A percentile compares a stretch with the other conserved stretches of the same genome.
Conservation (phyloP, 176 grass and related monocot genomes). For the Avena sativa region DNA sequence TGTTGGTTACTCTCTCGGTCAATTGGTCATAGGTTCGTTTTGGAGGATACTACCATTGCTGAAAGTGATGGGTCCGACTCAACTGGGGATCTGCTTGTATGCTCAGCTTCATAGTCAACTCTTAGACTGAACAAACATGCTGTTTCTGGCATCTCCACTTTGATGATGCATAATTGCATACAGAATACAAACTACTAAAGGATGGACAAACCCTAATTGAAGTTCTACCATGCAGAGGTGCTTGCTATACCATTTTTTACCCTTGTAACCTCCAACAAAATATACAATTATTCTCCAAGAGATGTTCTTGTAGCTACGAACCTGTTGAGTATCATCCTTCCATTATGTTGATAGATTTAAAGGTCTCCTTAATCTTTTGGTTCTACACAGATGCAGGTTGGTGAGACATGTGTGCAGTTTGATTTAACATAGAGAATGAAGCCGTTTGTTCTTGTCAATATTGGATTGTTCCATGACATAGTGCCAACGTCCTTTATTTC, state of each 20-base stretch:
- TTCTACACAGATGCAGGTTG: constrained; percentile 30
- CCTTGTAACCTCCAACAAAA: constrained; percentile 25
- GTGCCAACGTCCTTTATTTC: neutral
- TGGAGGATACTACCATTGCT: constrained; percentile 36
- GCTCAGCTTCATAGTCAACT: constrained; percentile 60
- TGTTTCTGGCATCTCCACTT: constrained; percentile 27
- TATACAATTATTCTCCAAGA: constrained; percentile 6
- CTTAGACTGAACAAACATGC: constrained; percentile 30
- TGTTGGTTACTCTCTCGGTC: constrained; percentile 56
- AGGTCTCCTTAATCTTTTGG: constrained; percentile 17
- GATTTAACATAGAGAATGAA: constrained; percentile 3
- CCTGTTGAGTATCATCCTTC: neutral
- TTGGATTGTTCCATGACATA: constrained; percentile 6
- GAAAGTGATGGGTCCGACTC: constrained; percentile 56
- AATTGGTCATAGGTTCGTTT: constrained; percentile 28
- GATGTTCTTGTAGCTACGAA: neutral
- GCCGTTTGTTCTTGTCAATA: neutral
- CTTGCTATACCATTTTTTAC: constrained; percentile 24
- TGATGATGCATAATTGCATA: constrained; percentile 33
- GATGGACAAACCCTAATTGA: constrained; percentile 15
- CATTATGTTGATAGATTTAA: constrained; percentile 23
- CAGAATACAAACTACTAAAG: constrained; percentile 40
- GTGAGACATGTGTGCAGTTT: constrained; percentile 8
- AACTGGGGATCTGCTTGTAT: constrained; percentile 59
- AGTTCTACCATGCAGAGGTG: constrained; percentile 26